Base-by-base conservation (phyloP, 179 eudicot genomes). In the Gypsophila paniculata region DNA sequence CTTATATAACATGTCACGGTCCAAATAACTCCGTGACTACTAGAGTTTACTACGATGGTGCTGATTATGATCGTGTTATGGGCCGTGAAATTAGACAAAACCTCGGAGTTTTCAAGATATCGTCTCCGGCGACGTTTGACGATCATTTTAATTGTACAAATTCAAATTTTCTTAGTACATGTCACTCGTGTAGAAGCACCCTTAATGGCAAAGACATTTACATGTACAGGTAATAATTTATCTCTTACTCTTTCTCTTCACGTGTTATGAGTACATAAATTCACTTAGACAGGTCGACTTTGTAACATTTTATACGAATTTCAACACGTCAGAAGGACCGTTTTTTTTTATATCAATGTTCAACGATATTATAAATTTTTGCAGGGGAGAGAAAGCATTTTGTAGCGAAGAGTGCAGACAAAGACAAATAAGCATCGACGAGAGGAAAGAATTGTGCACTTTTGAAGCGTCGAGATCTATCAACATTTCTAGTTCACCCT, bases 341-440 rank as follows among this genome's bases (percentile, higher is more conserved):
- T 42, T 6, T 6, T 42, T 2, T 36, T 57, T 57, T 57, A 53
- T n/a, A n/a, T 53, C 8, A 53, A 7, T 19, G 58, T 53, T n/a
- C n/a, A n/a, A 53, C n/a, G 1, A 53, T 18, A 1, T 22, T 53
- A 2, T 15, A 52, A 57, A 6, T 6, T 42, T 48, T 48, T 17
- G 74, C 86, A 91, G 97, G 69, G 97, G 95, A 23, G 97, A 91
- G 82, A 91, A 87, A 69, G 93, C 96, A 51, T 91, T 91, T 76
- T 91, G 97, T 73, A 91, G 97, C n/a, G 74, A 70, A 48, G 97
- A 91, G 71, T 91, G 97, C 73, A 80, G 96, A 70, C 83, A 79
- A 82, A 87, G 74, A 68, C 92, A 91, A 44, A 91, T 91, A 21
- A 69, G 74, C 65, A 69, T 71, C n/a, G 95, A 89, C 60, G 93